These are phyloP conservation scores for Malus domestica DNA, from an alignment of 306 rosid genomes.

Conservation along the genomic window DNA sequence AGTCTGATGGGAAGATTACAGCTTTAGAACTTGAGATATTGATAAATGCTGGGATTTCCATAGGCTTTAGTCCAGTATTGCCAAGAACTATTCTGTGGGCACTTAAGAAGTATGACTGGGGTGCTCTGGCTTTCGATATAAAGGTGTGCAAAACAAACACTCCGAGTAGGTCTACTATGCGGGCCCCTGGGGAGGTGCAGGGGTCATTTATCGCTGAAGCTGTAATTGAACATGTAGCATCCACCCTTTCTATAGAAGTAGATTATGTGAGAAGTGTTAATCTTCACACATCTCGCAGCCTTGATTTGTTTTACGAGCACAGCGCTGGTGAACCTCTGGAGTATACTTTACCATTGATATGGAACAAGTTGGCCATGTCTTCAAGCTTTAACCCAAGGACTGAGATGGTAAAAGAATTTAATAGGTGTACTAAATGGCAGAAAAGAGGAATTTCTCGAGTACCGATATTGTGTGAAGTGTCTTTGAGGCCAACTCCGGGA, in stretches of 20 bases:
- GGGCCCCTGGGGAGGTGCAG: conserved; percentile 83
- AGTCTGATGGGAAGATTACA: conserved; percentile 73
- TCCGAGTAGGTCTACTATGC: conserved; percentile 82
- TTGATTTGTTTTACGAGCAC: conserved; percentile 39
- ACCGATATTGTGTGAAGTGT: conserved; percentile 42
- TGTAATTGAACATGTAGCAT: conserved; percentile 74
- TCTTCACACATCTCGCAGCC: conserved; percentile 67
- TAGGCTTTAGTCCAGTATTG: conserved; percentile 54
- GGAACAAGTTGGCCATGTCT: conserved; percentile 58
- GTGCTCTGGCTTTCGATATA: conserved; percentile 68
- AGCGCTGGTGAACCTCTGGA: conserved; percentile 56
- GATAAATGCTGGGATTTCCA: conserved; percentile 63
- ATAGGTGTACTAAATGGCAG: conserved; percentile 53
- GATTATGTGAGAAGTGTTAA: conserved; percentile 66
- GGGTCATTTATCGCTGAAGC: conserved; percentile 91
- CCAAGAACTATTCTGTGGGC: conserved; percentile 38
- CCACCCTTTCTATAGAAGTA: conserved; percentile 59
- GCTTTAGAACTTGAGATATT: conserved; percentile 65
- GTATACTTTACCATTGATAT: conserved; percentile 76
- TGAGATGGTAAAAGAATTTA: conserved; percentile 51
- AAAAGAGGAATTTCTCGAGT: conserved; percentile 82
- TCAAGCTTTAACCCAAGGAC: conserved; percentile 49
- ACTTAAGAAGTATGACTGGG: conserved; percentile 86
- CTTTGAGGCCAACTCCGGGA: conserved; percentile 60
- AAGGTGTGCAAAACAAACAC: conserved; percentile 81